These are phyloP conservation scores for Xerocomus brunneocitrinus DNA, from an alignment of 768 basidiomycete genomes.

Conservation along the genomic window DNA sequence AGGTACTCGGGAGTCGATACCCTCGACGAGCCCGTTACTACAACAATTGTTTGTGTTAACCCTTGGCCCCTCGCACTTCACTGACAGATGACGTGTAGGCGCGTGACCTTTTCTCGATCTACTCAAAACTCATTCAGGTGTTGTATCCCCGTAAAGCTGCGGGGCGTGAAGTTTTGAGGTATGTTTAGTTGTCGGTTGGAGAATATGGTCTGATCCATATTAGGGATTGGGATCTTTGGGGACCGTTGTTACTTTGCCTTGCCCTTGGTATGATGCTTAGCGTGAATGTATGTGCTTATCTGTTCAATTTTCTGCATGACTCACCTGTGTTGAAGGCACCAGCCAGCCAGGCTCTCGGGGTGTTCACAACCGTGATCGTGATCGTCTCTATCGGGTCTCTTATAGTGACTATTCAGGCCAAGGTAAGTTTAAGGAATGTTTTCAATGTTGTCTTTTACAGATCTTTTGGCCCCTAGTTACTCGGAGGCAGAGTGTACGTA, in stretches of 20 bases:
- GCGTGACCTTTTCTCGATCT: slow-evolving; percentile 87
- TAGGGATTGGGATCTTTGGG: slow-evolving; percentile 99
- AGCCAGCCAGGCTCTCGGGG: slow-evolving; percentile 71
- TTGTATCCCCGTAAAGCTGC: slow-evolving; percentile 76
- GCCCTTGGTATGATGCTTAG: slow-evolving; percentile 80
- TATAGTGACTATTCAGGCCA: slow-evolving; percentile 92
- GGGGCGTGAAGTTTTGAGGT: slow-evolving; percentile 81
- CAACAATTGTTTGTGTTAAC: slow-evolving; percentile 71
- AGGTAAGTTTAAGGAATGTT: slow-evolving; percentile 44
- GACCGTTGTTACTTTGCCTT: slow-evolving; percentile 81
- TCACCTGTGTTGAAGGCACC: slow-evolving; percentile 59
- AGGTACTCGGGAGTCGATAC: slow-evolving; percentile 82
- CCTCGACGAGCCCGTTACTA: slow-evolving; percentile 85
- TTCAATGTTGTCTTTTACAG: neutral
- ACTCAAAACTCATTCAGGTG: slow-evolving; percentile 89
- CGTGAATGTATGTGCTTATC: slow-evolving; percentile 54
- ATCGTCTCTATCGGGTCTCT: slow-evolving; percentile 89
- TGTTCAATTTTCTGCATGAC: neutral
- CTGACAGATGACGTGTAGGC: slow-evolving; percentile 44
- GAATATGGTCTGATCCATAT: slow-evolving; percentile 1
- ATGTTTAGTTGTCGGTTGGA: slow-evolving; percentile 10
- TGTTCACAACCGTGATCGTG: slow-evolving; percentile 93
- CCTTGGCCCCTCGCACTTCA: slow-evolving; percentile 1
- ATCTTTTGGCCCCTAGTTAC: slow-evolving; percentile 43
- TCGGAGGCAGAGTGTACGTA: slow-evolving; percentile 78